Evolutionary conservation across 2,329 filamentous ascomycete genomes (phyloP), one percentile per base, ranked within the genome.

Genomic region (Alternaria brassicicola): DNA sequence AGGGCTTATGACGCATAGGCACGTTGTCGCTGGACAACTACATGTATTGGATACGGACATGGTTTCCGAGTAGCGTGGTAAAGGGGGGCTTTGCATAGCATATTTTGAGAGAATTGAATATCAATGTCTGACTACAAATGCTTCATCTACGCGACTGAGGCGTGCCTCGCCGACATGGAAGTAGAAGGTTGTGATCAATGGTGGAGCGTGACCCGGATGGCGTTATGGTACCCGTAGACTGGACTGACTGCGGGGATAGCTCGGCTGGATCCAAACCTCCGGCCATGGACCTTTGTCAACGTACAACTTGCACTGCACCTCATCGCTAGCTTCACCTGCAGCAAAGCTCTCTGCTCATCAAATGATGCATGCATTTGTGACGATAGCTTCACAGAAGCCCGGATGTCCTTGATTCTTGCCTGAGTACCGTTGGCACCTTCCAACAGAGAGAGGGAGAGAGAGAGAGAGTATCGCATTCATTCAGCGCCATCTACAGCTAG

Each of bases 351-450:
- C 47, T 39, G 30, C 25, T 13, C 53, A 53, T 52, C 59, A 42
- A 62, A 74, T 57, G 53, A 77, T 77, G 73, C 63, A 72, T 69
- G 72, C 41, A 57, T 61, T 64, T 68, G 68, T 61, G 51, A 52
- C 47, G 28, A 54, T 61, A 66, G 64, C 62, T 60, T 58, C 57
- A 59, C 65, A 57, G 33, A 57, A 54, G 51, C 59, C 38, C 33
- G 53, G 43, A 63, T 68, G 72, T 66, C 70, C 70, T 65, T 76
- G 70, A 74, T 65, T 57, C 62, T 61, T 61, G 57, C 61, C 61
- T 26, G 35, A 38, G 35, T 36, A 47, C 19, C 47, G 50, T 47
- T 50, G 41, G 55, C 61, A 48, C 49, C 59, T 66, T 63, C 61
- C 62, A 59, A 50, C 59, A 62, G 62, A 59, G n/a, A n/a, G n/a